Evolutionary conservation across 495 filamentous ascomycete species (phyloP), one percentile per base, ranked within the genome.

Genomic region (Podospora pseudoanserina): DNA sequence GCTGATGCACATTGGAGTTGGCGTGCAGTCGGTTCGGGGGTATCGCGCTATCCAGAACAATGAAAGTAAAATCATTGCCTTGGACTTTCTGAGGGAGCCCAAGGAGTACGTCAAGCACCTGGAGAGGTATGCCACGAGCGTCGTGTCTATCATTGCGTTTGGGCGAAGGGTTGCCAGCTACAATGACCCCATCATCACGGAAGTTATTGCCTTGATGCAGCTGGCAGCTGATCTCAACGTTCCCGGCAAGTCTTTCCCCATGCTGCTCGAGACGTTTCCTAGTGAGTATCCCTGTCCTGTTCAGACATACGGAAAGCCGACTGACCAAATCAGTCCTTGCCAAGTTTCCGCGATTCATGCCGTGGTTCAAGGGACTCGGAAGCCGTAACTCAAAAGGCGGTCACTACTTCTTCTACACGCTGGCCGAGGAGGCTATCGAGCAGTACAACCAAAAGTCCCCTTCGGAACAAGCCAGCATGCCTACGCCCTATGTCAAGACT

Each of bases 161-260:
- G 87, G 87, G 0, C 80, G 87, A 19, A 78, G 87, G 7, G 86
- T 90, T 13, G 83, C 86, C 55, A 83, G 80, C 53, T 81, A 84
- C 68, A 79, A 87, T 32, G 86, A 88, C 55, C 81, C 86, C 32
- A 83, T 89, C 62, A 86, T 90, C 67, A 84, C 81, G 54, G 84
- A 87, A 68, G 84, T 89, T 27, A 87, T 89, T 68, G 80, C 86
- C 13, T 78, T 85, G 62, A 89, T 89, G 88, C 86, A 88, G 58
- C 80, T 86, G 65, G 85, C 86, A 27, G 86, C 88, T n/a, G 85
- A 85, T 16, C 79, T 90, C 58, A 90, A 90, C 63, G 87, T 89
- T 64, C 86, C 86, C 1, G 86, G 86, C 18, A 88, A 86, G 69
- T 81, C 72, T 0, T 87, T 88, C 65, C 86, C 86, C 4, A 88